Base-by-base conservation (phyloP, 2,329 filamentous ascomycete genomes). In the Paramyrothecium roridum region DNA sequence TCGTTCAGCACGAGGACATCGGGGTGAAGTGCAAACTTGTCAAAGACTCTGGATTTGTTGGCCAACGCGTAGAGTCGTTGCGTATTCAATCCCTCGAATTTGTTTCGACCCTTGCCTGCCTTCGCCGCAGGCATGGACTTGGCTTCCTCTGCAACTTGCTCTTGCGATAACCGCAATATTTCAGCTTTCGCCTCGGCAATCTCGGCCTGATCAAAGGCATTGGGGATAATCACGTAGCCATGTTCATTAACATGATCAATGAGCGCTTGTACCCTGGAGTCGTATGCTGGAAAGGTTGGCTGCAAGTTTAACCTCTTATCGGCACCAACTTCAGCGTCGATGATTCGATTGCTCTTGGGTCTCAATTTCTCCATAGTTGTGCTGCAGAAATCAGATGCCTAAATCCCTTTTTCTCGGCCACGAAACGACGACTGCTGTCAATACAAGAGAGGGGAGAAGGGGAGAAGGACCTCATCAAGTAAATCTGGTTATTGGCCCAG, bases 1-100 rank as follows among this genome's bases (percentile, higher is more conserved):
- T 73, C 67, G 54, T 75, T 75, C 47, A 76, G 63, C 1, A 71
- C 68, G 20, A 74, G 61, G 4, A 75, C 67, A 20, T 65, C 60
- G 10, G 67, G 66, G 7, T 74, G 63, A 1, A 70, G 55, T 30
- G 59, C 60, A 55, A 73, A 75, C 55, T 69, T 70, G 59, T 74
- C 69, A 59, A 75, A 74, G 3, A 63, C 63, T 17, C 70, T 62
- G 11, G 68, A 69, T 58, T 75, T 75, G 62, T 73, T 71, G 33
- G 73, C 56, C 20, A 75, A 61, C 12, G 70, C 68, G 59, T 74
- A 74, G 51, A 74, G 70, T 19, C 73, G 65, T 48, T 69, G 66
- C 13, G 73, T 75, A 22, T 65, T 67, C 52, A 63, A 57, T 1
- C 73, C 73, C 52, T 75, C 73, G 55, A 75, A 75, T 20, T 59